Base-by-base conservation (phyloP, 352 stramenopile species). In the Phytophthora tentaculata region DNA sequence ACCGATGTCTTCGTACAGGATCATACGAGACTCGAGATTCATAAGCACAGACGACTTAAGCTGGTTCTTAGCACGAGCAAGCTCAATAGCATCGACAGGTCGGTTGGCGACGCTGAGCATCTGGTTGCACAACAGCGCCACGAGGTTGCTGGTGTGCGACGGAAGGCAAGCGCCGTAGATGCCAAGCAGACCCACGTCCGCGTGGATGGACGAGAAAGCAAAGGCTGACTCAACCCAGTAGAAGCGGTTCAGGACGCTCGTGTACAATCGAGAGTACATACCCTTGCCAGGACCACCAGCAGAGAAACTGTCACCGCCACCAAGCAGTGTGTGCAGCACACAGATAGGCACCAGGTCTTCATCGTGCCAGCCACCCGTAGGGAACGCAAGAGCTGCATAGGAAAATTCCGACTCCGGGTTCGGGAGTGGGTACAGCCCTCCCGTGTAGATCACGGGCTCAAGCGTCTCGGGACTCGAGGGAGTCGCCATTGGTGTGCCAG, bases 201-300 rank as follows among this genome's bases (percentile, higher is more conserved):
- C 82, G 79, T 99, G 95, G 65, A 99, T 98, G 20, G 88, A 95
- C 50, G 95, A 97, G 76, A 99, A 99, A 10, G 96, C 95, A 73
- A 99, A 98, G 9, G 95, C 94, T n/a, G 90, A 96, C 74, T 99
- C 98, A 53, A 98, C 97, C 97, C 97, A 99, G 74, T 96, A 95
- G 74, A 99, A 98, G 26, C 89, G 88, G 79, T 99, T 99, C 20
- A 99, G 79, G 47, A 99, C 96, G 69, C 82, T 91, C 53, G 95
- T 95, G 82, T 99, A 99, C 52, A 99, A 86, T 1, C 97, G 92
- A 52, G 96, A 99, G 81, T 99, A 99, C 97, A 99, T 99, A 57
- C 98, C 98, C 77, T 99, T 99, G 44, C 98, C 98, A 17, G 98
- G 98, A 0, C 98, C 98, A 59, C 98, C 98, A 22, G 98, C 97